Base-by-base conservation (phyloP, 2,329 filamentous ascomycete genomes). In the Nannizziopsis arthrosporioides region DNA sequence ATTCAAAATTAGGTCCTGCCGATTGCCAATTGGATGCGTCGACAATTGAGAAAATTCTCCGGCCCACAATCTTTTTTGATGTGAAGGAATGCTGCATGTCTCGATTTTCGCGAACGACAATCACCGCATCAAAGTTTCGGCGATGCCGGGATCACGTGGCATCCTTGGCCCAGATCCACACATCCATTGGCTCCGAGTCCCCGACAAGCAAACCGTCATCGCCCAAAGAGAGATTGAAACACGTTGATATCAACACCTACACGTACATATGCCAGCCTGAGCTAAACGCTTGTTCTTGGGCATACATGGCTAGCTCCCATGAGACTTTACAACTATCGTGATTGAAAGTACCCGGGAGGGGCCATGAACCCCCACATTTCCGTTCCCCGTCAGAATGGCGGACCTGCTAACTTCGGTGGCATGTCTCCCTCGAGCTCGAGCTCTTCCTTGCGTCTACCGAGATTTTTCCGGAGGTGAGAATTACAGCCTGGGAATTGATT, bases 401-500 rank as follows among this genome's bases (percentile, higher is more conserved):
- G 66, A 38, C 68, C 71, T 32, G 63, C 72, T 36, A 74, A 68
- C 57, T 78, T 77, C 53, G 76, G 74, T 50, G 63, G 67, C 40
- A 73, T 73, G 14, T 64, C 70, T 2, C 68, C 74, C 36, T 64
- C 70, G 50, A 67, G 68, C 53, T 69, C 73, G 51, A 69, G 68
- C 47, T 74, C 75, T 47, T 69, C 66, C 51, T 64, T 80, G 58
- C 74, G 75, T 40, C 77, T 81, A 72, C 78, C 79, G 54, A 75
- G 77, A 55, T 81, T 82, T 71, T 81, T 82, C 68, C 79, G 80
- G 59, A 73, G 78, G 71, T 73, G 49, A 43, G 56, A n/a, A 32
- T 18, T 7, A 12, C 44, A 19, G 9, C 30, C 36, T 18, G n/a
- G 2, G 15, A 43, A n/a, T 27, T 14, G 22, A 27, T 27, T 3